These are phyloP conservation scores for Clonostachys chloroleuca DNA, from an alignment of 2,329 filamentous ascomycete genomes.

Conservation along the genomic window DNA sequence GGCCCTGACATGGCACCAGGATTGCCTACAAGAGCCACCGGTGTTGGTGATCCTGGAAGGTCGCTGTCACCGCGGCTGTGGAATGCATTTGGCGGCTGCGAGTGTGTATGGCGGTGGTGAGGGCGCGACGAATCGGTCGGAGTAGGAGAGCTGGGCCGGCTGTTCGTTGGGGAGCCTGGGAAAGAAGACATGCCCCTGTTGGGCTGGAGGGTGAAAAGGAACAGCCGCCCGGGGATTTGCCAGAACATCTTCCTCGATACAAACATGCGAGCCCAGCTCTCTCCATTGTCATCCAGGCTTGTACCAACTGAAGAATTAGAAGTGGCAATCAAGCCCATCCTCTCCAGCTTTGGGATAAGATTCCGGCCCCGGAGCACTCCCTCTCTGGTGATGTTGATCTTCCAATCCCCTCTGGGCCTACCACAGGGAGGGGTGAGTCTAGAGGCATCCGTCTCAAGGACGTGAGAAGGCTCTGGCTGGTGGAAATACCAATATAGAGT, in stretches of 20 bases:
- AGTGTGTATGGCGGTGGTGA: constrained; percentile 15
- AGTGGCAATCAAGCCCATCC: constrained; percentile 81
- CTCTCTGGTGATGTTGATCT: constrained; percentile 76
- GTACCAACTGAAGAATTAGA: constrained; percentile 72
- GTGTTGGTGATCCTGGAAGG: constrained; percentile 22
- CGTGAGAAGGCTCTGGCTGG: constrained; percentile 66
- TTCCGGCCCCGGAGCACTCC: constrained; percentile 84
- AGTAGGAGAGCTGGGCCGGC: constrained; percentile 48
- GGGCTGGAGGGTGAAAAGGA: constrained; percentile 79
- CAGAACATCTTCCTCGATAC: constrained; percentile 79
- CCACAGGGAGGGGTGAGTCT: constrained; percentile 63
- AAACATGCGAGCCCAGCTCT: constrained; percentile 77
- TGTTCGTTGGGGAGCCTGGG: constrained; percentile 46
- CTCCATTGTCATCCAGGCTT: constrained; percentile 53
- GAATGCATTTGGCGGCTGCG: constrained; percentile 8
- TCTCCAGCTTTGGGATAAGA: constrained; percentile 83
- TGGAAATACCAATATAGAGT: constrained; percentile 98
- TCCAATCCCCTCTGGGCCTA: constrained; percentile 80
- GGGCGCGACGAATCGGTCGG: constrained; percentile 17
- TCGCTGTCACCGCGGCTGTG: constrained; percentile 21
- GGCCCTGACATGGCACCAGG: constrained; percentile 42
- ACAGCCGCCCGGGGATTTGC: constrained; percentile 84
- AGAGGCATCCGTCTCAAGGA: constrained; percentile 58
- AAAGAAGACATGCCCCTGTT: constrained; percentile 28
- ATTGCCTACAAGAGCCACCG: constrained; percentile 15